Evolutionary conservation across 345 rosid species (phyloP), one percentile per base, ranked within the genome.

Genomic region (Carallia pectinifolia): DNA sequence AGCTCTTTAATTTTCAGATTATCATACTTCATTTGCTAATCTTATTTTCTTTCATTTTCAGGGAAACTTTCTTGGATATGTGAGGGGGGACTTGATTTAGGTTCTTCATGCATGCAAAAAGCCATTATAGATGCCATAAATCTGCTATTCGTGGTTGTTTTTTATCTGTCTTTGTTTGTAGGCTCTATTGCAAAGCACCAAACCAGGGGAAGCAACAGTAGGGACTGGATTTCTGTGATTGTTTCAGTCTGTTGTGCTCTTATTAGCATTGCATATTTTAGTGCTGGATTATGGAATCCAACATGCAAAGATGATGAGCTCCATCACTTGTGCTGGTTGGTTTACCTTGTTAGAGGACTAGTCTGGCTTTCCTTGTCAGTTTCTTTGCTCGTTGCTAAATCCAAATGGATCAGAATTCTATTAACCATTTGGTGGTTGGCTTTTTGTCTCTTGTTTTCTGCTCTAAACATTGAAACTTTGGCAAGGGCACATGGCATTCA

Each of bases 341-440:
- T 74, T 76, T 59, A 66, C 74, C 65, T 87, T 62, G 73, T 81
- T 44, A 74, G 90, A 81, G 92, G 89, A 58, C 47, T 85, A 19
- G 62, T 82, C 71, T 91, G 96, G 96, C 34, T 81, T 36, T 85
- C 94, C 3, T 62, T 89, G 40, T 71, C 90, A 36, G 77, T 83
- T 62, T 89, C 97, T 0, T 44, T 91, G 76, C 86, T 91, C 61
- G 88, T 86, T 66, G 76, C 62, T 37, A 82, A 56, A 58, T 77
- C 87, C n/a, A 74, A 77, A 66, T 85, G 81, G 84, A 69, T 66
- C 23, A 73, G 72, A 71, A 71, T 84, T 72, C 58, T 87, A n/a
- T 64, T 54, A 66, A 76, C 76, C 37, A 52, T 82, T 33, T 93
- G 98, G 98, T 93, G 95, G 96, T 65, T 86, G n/a, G 76, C 72